Evolutionary conservation across 768 basidiomycete genomes (phyloP), one percentile per base, ranked within the genome.

Genomic region (Suillus occidentalis): DNA sequence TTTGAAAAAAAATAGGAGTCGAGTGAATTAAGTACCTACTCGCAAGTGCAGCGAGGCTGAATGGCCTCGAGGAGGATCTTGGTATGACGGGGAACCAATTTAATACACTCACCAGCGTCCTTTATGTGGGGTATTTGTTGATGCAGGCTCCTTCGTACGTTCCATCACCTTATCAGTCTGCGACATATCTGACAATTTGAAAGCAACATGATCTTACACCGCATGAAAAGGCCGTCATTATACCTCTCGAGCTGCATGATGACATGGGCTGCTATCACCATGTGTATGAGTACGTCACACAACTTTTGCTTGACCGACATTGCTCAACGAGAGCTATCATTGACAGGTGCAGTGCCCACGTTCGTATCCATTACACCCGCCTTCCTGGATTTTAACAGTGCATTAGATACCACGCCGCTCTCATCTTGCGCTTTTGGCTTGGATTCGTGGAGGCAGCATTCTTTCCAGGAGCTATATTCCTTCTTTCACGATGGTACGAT

Each of bases 91-190:
- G 84, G n/a, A 76, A 80, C 62, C 80, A 91, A 68, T 92, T 90
- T 70, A 83, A 87, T 10, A 89, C 89, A 0, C 73, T 91, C 13
- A 76, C 90, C 22, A 87, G 88, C 36, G 83, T 89, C 64, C 80
- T 89, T 60, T 89, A 87, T 68, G 81, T 88, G 47, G 88, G 88
- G 28, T 91, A 91, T 70, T 86, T 87, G 63, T 74, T 89, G 31
- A 91, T 89, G 86, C 90, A 92, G 71, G 82, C 89, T 60, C 89
- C 89, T 20, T 89, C 87, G 85, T 88, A 66, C 70, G 87, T 75
- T 68, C 45, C 16, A 50, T 10, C 31, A 22, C 28, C 13, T 31
- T 50, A 18, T 25, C 31, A 0, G 50, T 10, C 22, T 57, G 43
- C 6, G 52, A 12, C 6, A 31, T 42, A 37, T 50, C 42, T 62